Base-by-base conservation (phyloP, 306 rosid species). In the Castanea crenata region DNA sequence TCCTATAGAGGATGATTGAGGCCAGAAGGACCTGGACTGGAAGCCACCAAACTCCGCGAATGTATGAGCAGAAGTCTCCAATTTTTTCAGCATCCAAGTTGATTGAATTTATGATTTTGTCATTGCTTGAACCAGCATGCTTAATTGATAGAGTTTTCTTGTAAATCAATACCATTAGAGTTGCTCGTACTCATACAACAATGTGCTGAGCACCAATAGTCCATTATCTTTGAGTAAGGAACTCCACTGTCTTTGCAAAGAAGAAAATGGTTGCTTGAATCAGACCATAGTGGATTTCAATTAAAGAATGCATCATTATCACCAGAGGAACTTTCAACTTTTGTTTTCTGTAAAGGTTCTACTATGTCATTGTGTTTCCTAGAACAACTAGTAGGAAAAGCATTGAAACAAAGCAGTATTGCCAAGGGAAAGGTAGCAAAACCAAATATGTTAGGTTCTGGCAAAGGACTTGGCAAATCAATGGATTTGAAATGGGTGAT, bases 181-280 rank as follows among this genome's bases (percentile, higher is more conserved):
- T 94, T 20, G 93, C 91, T 41, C 91, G 84, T 32, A 92, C 86
- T 65, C 79, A 86, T 25, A 94, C 81, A 81, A 97, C 92, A 3
- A 89, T 85, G 14, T 84, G 67, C 29, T 88, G 97, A 80, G 97
- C 96, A 31, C 97, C 97, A 32, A 94, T 92, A 70, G 91, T 91
- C 99, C 93, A 90, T 52, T 92, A 97, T 57, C 97, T 87, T 86
- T 91, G 46, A 41, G 11, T 41, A 41, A 41, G 46, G 46, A 41
- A 8, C 46, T 41, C 11, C 46, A 41, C 3, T 41, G 46, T 41
- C 46, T 41, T 41, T 41, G 46, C 46, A 8, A 41, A 41, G 46
- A 41, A 41, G 46, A 94, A 91, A 75, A 90, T 38, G 59, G 89
- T 86, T 29, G 99, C 91, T n/a, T 91, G 94, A 86, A 87, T 55